A percentile compares a stretch with the other conserved stretches of the same genome.
Conservation (phyloP, 768 basidiomycete genomes). For the Phylloporus sp. region DNA sequence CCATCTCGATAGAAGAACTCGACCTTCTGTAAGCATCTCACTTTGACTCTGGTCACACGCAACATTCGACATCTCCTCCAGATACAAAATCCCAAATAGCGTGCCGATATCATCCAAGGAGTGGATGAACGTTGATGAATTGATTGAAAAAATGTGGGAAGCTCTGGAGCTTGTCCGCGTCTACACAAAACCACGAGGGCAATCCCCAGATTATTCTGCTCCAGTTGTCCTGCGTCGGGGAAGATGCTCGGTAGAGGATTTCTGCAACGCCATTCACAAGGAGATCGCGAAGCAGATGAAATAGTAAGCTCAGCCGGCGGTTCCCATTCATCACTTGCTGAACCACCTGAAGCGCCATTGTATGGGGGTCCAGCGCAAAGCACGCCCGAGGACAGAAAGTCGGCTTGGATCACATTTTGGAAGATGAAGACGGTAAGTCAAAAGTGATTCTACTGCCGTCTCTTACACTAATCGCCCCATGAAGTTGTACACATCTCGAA, state of each 20-base stretch:
- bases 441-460: not conserved
- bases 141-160: conserved; percentile 91
- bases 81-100: conserved; percentile 91
- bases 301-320: conserved; percentile 51
- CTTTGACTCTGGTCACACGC: conserved; percentile 6
- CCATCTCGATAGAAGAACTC: conserved; percentile 96
- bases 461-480: conserved; percentile 5
- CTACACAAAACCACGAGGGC: conserved; percentile 93
- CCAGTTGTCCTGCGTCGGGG: conserved; percentile 82
- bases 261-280: conserved; percentile 92
- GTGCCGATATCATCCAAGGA: conserved; percentile 91
- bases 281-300: conserved; percentile 98
- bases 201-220: conserved; percentile 81
- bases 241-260: conserved; percentile 72
- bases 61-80: conserved; percentile 20
- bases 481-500: conserved; percentile 59
- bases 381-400: conserved; percentile 96
- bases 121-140: conserved; percentile 96
- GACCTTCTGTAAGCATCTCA: conserved; percentile 63
- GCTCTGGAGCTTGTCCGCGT: conserved; percentile 89
- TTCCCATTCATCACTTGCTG: not conserved
- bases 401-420: conserved; percentile 77
- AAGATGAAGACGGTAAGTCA: conserved; percentile 80
- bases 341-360: conserved; percentile 56
- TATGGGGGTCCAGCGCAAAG: conserved; percentile 98